Evolutionary conservation across 768 basidiomycete species (phyloP).

Genomic region (Panellus pusillus): DNA sequence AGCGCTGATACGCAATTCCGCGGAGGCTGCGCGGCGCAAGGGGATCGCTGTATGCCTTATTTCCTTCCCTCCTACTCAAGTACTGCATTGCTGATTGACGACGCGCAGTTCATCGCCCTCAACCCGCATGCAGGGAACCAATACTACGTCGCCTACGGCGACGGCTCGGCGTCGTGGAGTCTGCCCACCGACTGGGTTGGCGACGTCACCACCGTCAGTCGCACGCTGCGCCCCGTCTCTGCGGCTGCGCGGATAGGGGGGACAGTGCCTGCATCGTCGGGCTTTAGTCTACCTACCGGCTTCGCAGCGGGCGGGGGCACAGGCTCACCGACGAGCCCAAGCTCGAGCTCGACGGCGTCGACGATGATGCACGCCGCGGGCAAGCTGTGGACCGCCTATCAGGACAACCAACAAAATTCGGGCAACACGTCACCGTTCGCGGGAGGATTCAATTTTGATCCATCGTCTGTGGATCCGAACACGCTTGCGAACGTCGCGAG

Average conservation of each 20-base stretch:
- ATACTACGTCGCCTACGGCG: conserved; percentile 20
- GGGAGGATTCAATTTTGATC: conserved; percentile 13
- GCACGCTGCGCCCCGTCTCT: conserved; percentile 6
- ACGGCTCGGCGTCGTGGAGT: conserved; percentile 16
- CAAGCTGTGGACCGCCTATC: conserved; percentile 15
- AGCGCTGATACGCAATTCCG: conserved; percentile 14
- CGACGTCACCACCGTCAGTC: conserved; percentile 19
- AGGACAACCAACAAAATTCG: conserved; percentile 7
- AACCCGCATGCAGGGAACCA: conserved; percentile 17
- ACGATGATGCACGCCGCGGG: conserved; percentile 11
- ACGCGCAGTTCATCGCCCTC: conserved; percentile 13
- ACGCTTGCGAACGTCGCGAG: not conserved
- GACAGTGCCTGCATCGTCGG: not conserved
- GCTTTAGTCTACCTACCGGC: not conserved
- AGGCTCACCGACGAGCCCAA: not conserved
- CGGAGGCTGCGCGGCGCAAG: conserved; percentile 13
- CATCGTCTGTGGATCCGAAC: conserved; percentile 1
- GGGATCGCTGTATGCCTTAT: conserved; percentile 13
- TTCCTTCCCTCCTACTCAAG: not conserved
- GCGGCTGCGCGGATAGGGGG: not conserved
- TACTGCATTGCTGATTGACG: no score
- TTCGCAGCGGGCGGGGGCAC: not conserved
- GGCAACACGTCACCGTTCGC: conserved; percentile 1
- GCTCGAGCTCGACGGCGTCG: not conserved
- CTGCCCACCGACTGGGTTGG: conserved; percentile 14